Base-by-base conservation (phyloP, 352 stramenopile species). In the Phytopythium boreale region DNA sequence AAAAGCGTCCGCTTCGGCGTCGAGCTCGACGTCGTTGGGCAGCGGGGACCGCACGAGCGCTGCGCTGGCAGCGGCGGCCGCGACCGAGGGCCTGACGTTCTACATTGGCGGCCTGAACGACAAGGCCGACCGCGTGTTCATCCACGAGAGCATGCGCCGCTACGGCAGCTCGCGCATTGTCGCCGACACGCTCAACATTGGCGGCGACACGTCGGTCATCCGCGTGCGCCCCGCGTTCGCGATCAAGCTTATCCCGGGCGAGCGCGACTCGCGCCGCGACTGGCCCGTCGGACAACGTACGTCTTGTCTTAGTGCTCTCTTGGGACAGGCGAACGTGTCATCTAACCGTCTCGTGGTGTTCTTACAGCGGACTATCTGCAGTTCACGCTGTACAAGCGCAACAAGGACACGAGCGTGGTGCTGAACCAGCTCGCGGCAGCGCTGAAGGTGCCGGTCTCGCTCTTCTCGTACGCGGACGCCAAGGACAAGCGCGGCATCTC, bases 401-500 rank as follows among this genome's bases (percentile, higher is more conserved):
- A 99, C 75, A 92, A 94, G 61, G 97, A 98, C 37, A 98, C 94
- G 22, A 82, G 87, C 37, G 82, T 82, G 11, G 82, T 94, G 52
- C 80, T 95, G 65, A 82, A 84, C 60, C 86, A 95, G 55, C 72
- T 97, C 19, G 82, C 78, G 24, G 82, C 84, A 29, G 73, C 87
- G 60, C 64, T 96, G 46, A 86, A 90, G 55, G 71, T 93, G 20
- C 80, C 77, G 24, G 68, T 75, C 27, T 77, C 82, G 43, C 63
- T 85, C 1, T 95, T 98, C 56, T 89, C 84, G 31, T 98, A 95
- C 75, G 95, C 95, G 24, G 97, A 97, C 31, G 97, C 93, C 68
- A 99, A 99, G 72, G 97, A 99, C 74, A 98, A 98, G 75, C 84
- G 96, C 61, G 97, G 90, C 39, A 89, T 98, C 59, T 99, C 97